phyloP scores from a whole-genome alignment of 2,329 filamentous ascomycete genomes.

The Ceratocystis cacaofunesta region DNA sequence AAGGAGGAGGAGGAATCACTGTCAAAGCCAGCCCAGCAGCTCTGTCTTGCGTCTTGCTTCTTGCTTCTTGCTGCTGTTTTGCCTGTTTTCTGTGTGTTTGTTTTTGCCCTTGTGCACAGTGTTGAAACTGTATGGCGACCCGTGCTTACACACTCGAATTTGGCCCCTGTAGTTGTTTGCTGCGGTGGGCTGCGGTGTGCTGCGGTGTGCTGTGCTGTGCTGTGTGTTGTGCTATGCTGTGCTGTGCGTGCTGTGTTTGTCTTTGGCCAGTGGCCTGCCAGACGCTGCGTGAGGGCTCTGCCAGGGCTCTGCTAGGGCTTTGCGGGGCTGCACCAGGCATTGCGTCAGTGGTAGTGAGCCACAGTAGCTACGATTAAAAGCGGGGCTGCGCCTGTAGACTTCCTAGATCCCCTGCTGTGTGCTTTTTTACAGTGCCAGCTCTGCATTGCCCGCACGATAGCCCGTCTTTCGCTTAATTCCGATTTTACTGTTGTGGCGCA shows the following conservation, averaged over 20 bases:
- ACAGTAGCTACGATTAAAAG: not conserved
- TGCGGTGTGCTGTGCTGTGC: not conserved
- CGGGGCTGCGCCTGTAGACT: not conserved
- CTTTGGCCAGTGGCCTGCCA: not conserved
- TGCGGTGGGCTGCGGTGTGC: not conserved
- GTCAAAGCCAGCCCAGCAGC: not conserved
- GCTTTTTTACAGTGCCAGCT: not conserved
- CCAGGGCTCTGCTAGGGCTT: no score
- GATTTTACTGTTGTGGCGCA: slow-evolving; percentile 1
- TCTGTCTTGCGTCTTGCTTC: not conserved
- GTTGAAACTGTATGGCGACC: not conserved
- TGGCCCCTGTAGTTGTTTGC: not conserved
- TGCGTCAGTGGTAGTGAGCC: not conserved
- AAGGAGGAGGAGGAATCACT: not conserved
- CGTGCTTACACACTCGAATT: not conserved
- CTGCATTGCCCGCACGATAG: not conserved
- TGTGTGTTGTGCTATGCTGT: no score
- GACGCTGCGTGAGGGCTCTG: not conserved
- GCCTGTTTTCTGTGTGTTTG: not conserved
- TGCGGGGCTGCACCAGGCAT: not conserved
- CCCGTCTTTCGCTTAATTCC: not conserved
- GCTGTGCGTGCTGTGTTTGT: not conserved
- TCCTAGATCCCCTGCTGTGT: not conserved
- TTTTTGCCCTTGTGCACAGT: not conserved
- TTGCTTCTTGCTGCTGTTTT: not conserved